Percentiles rank a stretch among this genome's conserved stretches.
These are phyloP conservation scores for Heracleum sosnowskyi DNA, from an alignment of 129 eudicot species.

Conservation along the genomic window DNA sequence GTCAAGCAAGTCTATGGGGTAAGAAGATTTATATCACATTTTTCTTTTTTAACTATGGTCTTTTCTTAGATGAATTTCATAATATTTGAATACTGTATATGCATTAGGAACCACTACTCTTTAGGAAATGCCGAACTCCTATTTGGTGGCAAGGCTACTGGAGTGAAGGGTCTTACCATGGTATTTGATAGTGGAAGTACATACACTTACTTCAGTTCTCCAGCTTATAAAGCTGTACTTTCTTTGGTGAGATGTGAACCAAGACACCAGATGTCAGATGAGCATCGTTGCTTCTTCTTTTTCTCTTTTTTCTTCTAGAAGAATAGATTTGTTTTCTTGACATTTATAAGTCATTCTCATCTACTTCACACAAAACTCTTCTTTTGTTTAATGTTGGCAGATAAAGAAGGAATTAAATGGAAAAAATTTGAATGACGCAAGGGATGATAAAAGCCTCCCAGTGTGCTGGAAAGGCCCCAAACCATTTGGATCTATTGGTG, in stretches of 20 bases:
- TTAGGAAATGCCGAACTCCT: conserved; percentile 63
- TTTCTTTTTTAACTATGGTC: background rate
- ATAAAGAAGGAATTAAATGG: background rate
- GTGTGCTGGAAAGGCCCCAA: conserved; percentile 11
- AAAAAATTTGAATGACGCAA: background rate
- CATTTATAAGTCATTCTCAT: background rate
- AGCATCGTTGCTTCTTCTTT: background rate
- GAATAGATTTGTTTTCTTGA: background rate
- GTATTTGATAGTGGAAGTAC: conserved; percentile 93
- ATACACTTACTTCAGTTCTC: conserved; percentile 58
- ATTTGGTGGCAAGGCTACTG: conserved; percentile 47
- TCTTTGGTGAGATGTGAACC: conserved; percentile 39
- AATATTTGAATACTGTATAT: background rate
- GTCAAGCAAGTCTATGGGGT: conserved; percentile 35
- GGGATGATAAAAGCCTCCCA: conserved; percentile 2
- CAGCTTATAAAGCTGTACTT: conserved; percentile 48
- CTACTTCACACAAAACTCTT: background rate
- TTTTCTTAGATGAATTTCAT: background rate
- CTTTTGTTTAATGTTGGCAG: background rate
- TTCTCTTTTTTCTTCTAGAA: background rate
- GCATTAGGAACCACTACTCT: conserved; percentile 55
- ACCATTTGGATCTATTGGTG: background rate
- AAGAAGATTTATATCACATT: conserved; percentile 15
- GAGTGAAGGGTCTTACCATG: conserved; percentile 52
- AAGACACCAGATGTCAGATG: background rate